Evolutionary conservation across 306 rosid genomes (phyloP).

Genomic region (Luffa acutangula): DNA sequence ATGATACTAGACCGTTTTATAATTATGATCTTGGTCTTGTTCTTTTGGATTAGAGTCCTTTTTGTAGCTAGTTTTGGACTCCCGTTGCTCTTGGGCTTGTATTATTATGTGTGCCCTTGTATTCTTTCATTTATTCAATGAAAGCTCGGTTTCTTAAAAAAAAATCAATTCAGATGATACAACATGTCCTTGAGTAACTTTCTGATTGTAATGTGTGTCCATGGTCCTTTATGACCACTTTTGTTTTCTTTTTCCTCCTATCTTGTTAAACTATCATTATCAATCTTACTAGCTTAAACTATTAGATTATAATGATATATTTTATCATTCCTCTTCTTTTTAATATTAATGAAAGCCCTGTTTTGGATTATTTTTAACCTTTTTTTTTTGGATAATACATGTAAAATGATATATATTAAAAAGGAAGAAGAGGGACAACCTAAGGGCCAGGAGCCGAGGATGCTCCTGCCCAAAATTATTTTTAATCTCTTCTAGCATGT

Average conservation of each 20-base stretch:
- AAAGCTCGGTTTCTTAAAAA: too few species aligned
- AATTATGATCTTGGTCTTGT: too few species aligned
- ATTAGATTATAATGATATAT: background rate
- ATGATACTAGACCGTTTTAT: background rate
- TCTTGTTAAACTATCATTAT: background rate
- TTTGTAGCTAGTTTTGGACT: too few species aligned
- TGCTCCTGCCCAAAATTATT: background rate
- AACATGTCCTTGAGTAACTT: background rate
- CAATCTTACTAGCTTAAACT: background rate
- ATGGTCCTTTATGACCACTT: background rate
- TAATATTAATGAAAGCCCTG: background rate
- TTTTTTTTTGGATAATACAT: too few species aligned
- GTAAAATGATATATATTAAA: too few species aligned
- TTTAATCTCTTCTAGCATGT: background rate
- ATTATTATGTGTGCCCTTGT: too few species aligned
- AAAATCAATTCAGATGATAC: background rate
- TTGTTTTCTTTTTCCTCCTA: background rate
- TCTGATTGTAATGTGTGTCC: background rate
- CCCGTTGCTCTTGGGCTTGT: too few species aligned
- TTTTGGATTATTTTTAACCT: background rate
- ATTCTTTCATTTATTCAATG: too few species aligned
- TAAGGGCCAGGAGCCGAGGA: too few species aligned
- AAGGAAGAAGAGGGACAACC: too few species aligned
- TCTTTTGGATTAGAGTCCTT: too few species aligned
- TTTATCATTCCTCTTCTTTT: background rate